A percentile compares a stretch with the other conserved stretches of the same genome.
Evolutionary conservation across 108 stramenopile genomes (phyloP).

Genomic region (Pseudonitzschia pungens): DNA sequence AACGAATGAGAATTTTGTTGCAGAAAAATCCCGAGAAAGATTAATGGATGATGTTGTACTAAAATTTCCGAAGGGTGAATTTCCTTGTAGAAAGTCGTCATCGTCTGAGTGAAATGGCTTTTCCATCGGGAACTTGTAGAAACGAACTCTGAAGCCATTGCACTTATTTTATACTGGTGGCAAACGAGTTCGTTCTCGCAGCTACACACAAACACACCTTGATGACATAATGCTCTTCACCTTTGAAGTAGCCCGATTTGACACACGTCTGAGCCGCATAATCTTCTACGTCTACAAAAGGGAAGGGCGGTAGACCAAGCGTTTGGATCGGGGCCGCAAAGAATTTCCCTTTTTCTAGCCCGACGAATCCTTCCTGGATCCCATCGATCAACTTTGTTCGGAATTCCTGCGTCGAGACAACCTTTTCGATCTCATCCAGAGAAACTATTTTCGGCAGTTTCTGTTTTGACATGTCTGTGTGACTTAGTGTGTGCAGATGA

Average conservation of each 20-base stretch:
- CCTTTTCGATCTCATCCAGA: constrained; percentile 48
- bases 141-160: not conserved
- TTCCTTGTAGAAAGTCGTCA: too few species aligned
- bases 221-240: constrained; percentile 57
- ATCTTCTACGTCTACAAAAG: constrained; percentile 41
- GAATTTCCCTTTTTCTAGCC: constrained; percentile 50
- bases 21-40: too few species aligned
- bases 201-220: constrained; percentile 26
- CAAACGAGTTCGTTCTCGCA: not conserved
- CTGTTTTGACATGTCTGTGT: not conserved
- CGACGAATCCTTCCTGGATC: constrained; percentile 57
- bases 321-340: constrained; percentile 68
- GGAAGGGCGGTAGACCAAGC: constrained; percentile 67
- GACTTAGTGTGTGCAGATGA: too few species aligned
- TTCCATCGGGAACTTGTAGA: too few species aligned
- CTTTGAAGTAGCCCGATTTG: constrained; percentile 69
- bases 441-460: constrained; percentile 13
- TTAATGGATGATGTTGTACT: too few species aligned
- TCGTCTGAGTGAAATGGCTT: too few species aligned
- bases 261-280: constrained; percentile 74
- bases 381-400: constrained; percentile 45
- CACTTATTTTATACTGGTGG: not conserved
- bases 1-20: not conserved
- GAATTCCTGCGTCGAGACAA: constrained; percentile 38
- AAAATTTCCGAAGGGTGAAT: too few species aligned